Evolutionary conservation across 2,329 filamentous ascomycete genomes (phyloP).

Genomic region (Colletotrichum aenigma): DNA sequence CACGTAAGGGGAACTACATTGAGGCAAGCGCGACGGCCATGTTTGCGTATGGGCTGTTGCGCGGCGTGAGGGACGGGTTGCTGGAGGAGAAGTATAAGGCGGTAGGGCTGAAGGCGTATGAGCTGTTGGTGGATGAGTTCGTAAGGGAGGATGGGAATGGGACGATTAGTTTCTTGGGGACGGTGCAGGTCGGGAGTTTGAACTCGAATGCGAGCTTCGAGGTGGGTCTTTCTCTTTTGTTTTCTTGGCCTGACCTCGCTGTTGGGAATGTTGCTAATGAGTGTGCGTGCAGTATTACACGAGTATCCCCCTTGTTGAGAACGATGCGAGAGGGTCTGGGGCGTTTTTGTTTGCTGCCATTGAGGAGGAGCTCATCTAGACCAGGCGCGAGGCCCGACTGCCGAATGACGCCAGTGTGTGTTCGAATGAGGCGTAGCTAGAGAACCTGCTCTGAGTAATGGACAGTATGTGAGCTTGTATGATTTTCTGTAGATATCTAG

Average conservation of each 20-base stretch:
- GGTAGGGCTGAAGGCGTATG: constrained; percentile 36
- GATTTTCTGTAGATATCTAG: not conserved
- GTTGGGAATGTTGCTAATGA: not conserved
- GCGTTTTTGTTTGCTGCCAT: constrained; percentile 12
- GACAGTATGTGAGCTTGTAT: not conserved
- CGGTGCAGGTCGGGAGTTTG: constrained; percentile 56
- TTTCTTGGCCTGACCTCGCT: not conserved
- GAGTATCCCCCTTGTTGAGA: constrained; percentile 7
- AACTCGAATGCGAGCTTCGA: constrained; percentile 53
- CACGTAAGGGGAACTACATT: constrained; percentile 59
- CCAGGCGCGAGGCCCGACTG: not conserved
- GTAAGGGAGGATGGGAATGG: constrained; percentile 51
- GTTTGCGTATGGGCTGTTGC: constrained; percentile 57
- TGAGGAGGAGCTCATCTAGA: not conserved
- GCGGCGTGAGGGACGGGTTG: constrained; percentile 38
- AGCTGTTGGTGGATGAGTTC: constrained; percentile 44
- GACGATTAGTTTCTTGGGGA: constrained; percentile 54
- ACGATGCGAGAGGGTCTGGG: not conserved
- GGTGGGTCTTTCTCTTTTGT: constrained; percentile 31
- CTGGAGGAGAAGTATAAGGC: constrained; percentile 39
- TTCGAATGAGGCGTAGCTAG: not conserved
- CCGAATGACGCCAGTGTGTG: not conserved
- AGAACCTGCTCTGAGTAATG: fast-evolving
- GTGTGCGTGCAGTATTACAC: not conserved
- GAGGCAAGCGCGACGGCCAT: constrained; percentile 64